Evolutionary conservation across 2,329 filamentous ascomycete species (phyloP).

Genomic region (Helotiales sp.): DNA sequence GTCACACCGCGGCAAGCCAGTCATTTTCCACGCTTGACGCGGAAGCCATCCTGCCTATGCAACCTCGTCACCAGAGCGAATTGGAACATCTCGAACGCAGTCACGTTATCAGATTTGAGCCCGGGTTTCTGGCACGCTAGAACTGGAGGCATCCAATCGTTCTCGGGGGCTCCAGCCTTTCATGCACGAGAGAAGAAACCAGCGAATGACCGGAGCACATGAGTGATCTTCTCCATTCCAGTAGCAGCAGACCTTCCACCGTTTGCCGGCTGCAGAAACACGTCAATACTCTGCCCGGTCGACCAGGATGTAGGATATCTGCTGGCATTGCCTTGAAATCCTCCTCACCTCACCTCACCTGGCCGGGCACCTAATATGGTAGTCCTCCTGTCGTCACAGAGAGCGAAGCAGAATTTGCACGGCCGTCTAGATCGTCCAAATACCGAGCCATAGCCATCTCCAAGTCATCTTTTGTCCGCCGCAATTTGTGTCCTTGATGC

Average conservation of each 20-base stretch:
- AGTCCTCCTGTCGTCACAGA: neutral
- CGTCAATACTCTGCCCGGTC: constrained; percentile 38
- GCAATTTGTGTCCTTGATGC: too few species aligned
- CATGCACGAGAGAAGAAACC: neutral
- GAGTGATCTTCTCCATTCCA: neutral
- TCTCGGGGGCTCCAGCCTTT: neutral
- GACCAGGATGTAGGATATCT: constrained; percentile 7
- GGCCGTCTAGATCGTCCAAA: neutral
- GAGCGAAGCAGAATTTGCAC: too few species aligned
- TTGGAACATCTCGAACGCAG: neutral
- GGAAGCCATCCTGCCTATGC: neutral
- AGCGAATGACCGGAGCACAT: constrained; percentile 6
- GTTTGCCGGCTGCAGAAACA: constrained; percentile 40
- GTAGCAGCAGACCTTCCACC: neutral
- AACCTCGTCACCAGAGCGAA: neutral
- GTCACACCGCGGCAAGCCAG: neutral
- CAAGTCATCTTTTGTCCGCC: too few species aligned
- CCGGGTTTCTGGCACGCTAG: neutral
- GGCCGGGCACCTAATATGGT: neutral
- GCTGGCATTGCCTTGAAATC: constrained; percentile 3
- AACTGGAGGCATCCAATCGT: neutral
- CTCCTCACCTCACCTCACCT: neutral
- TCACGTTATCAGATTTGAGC: neutral
- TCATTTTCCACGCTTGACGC: neutral
- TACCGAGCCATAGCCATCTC: too few species aligned